Conservation (phyloP, 768 basidiomycete species). For the Mycena rebaudengoi region DNA sequence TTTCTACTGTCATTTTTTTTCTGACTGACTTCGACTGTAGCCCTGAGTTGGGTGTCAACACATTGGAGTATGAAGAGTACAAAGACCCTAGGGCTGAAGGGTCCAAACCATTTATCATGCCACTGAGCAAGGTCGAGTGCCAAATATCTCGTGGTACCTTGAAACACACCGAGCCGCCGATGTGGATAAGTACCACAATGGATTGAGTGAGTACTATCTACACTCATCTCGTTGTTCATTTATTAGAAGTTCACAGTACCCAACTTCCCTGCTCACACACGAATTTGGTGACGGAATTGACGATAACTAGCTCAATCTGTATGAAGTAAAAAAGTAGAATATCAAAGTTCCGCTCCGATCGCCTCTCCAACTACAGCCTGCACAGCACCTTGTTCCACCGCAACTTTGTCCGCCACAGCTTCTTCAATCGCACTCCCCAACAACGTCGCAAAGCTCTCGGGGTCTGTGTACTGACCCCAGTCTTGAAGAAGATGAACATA, state of each 20-base stretch:
- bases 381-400: background rate
- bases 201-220: slow-evolving; percentile 8
- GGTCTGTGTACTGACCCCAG: background rate
- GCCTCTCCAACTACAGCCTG: too few species aligned
- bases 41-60: slow-evolving; percentile 31
- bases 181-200: slow-evolving; percentile 31
- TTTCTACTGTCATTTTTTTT: background rate
- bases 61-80: slow-evolving; percentile 20
- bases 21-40: background rate
- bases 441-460: background rate
- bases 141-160: slow-evolving; percentile 26
- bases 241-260: background rate
- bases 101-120: slow-evolving; percentile 16
- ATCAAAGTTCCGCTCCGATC: too few species aligned
- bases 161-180: slow-evolving; percentile 4
- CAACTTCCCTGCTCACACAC: background rate
- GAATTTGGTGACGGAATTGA: background rate
- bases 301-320: too few species aligned
- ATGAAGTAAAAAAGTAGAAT: too few species aligned
- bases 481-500: background rate
- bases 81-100: background rate
- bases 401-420: background rate
- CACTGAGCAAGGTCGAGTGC: slow-evolving; percentile 21
- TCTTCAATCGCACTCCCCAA: background rate
- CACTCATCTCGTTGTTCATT: background rate